phyloP scores from a whole-genome alignment of 768 basidiomycete genomes.

The Rhizopogon rudus region DNA sequence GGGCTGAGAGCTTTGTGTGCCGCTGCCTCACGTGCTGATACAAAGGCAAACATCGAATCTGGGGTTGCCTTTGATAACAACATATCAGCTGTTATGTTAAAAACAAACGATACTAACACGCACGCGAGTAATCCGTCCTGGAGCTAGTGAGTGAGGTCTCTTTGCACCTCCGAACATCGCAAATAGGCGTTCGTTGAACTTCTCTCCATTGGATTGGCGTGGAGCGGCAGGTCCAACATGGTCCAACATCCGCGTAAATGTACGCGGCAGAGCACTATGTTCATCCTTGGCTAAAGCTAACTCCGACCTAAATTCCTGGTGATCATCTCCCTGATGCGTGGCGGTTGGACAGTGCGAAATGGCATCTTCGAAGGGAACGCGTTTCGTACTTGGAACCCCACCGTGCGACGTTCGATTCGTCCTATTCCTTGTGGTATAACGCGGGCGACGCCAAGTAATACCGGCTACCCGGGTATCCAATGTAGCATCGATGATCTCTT shows the following conservation, averaged over 20 bases:
- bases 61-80: neutral
- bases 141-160: neutral
- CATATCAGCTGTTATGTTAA: neutral
- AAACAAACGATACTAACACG: neutral
- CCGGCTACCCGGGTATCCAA: conserved; percentile 2
- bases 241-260: neutral
- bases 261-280: neutral
- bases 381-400: neutral
- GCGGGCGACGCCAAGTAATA: neutral
- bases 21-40: neutral
- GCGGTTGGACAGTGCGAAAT: neutral
- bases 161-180: neutral
- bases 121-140: neutral
- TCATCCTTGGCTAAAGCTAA: neutral
- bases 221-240: too few species aligned
- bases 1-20: neutral
- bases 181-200: neutral
- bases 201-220: neutral
- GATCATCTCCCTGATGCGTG: neutral
- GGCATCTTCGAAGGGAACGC: neutral
- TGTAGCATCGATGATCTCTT: neutral
- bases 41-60: neutral
- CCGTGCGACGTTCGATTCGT: neutral
- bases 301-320: neutral
- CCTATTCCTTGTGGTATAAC: neutral